phyloP scores from a whole-genome alignment of 2,329 filamentous ascomycete species.

The Colletotrichum limetticola region DNA sequence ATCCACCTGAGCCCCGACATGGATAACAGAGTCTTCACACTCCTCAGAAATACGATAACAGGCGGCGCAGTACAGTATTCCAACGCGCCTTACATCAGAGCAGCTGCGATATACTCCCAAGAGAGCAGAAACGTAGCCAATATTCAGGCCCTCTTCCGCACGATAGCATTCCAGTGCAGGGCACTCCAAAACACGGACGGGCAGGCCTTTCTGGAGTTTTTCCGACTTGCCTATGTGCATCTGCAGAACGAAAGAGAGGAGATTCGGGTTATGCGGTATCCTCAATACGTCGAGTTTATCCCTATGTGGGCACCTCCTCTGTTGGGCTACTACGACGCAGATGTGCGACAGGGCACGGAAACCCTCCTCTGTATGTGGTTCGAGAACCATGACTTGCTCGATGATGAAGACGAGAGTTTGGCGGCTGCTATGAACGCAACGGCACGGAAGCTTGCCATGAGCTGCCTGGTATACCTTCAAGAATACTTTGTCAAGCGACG shows the following conservation, averaged over 20 bases:
- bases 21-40: constrained; percentile 62
- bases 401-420: constrained; percentile 44
- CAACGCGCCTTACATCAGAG: constrained; percentile 68
- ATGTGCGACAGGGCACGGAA: constrained; percentile 54
- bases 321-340: constrained; percentile 57
- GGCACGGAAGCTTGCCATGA: constrained; percentile 53
- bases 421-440: constrained; percentile 47
- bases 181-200: constrained; percentile 60
- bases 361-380: constrained; percentile 56
- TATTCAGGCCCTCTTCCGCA: constrained; percentile 52
- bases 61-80: constrained; percentile 58
- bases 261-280: constrained; percentile 38
- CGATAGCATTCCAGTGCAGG: constrained; percentile 56
- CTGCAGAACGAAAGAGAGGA: constrained; percentile 42
- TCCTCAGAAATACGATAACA: constrained; percentile 65
- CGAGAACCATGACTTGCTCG: constrained; percentile 32
- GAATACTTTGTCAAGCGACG: constrained; percentile 57
- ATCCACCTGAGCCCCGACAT: constrained; percentile 62
- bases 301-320: constrained; percentile 63
- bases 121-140: constrained; percentile 47
- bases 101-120: constrained; percentile 64
- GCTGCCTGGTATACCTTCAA: constrained; percentile 58
- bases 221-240: constrained; percentile 42
- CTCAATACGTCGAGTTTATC: constrained; percentile 42
- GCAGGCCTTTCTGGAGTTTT: constrained; percentile 59